These are phyloP conservation scores for Haplosporangium sp. DNA, from an alignment of 371 early-diverging fungal species.

Conservation along the genomic window DNA sequence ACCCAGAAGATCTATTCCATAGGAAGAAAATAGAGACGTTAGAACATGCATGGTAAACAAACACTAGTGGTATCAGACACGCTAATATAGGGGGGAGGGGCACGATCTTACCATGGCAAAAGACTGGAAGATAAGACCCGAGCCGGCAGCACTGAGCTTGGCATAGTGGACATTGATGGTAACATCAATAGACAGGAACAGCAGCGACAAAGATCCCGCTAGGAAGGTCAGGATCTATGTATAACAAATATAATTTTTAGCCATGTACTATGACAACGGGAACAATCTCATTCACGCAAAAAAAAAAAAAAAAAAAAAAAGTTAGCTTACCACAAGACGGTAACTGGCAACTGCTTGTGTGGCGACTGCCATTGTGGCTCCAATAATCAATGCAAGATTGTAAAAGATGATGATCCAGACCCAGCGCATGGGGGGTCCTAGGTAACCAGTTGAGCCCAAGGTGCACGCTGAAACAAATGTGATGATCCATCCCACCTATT, in stretches of 20 bases:
- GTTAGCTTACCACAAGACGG: slow-evolving; percentile 37
- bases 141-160: slow-evolving; percentile 57
- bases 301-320: slow-evolving; percentile 1
- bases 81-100: too few species aligned
- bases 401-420: slow-evolving; percentile 73
- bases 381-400: slow-evolving; percentile 59
- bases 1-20: slow-evolving; percentile 76
- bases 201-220: slow-evolving; percentile 58
- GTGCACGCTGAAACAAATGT: slow-evolving; percentile 72
- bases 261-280: neutral
- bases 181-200: slow-evolving; percentile 61
- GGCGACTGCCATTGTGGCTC: slow-evolving; percentile 59
- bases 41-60: too few species aligned
- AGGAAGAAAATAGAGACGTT: neutral
- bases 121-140: slow-evolving; percentile 71
- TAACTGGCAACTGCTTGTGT: slow-evolving; percentile 54
- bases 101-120: slow-evolving; percentile 62
- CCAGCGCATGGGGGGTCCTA: slow-evolving; percentile 52
- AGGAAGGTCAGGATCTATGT: slow-evolving; percentile 64
- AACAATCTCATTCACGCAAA: neutral
- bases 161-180: slow-evolving; percentile 27
- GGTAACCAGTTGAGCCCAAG: slow-evolving; percentile 42
- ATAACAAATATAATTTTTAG: neutral
- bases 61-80: neutral
- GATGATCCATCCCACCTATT: slow-evolving; percentile 74